phyloP scores from a whole-genome alignment of 2,329 filamentous ascomycete species.

The Curvularia hawaiiensis region DNA sequence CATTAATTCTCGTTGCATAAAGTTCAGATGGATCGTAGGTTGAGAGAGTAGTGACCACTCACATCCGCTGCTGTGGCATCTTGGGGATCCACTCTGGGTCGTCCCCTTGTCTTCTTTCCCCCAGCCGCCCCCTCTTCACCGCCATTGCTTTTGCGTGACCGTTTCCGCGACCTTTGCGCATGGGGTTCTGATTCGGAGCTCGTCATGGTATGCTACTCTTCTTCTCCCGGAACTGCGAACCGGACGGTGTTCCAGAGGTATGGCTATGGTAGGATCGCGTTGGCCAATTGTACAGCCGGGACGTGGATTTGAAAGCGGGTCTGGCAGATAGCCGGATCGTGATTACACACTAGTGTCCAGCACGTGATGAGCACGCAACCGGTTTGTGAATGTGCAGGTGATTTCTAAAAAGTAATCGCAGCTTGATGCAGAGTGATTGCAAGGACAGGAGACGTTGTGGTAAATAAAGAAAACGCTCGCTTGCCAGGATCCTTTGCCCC shows the following conservation, averaged over 20 bases:
- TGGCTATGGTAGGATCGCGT: slow-evolving; percentile 1
- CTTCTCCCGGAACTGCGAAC: neutral
- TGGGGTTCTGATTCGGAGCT: slow-evolving; percentile 41
- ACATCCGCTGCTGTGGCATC: slow-evolving; percentile 81
- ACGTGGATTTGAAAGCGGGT: neutral
- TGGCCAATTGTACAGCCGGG: slow-evolving; percentile 5
- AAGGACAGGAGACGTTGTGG: neutral
- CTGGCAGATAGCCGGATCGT: neutral
- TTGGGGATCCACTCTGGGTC: slow-evolving; percentile 75
- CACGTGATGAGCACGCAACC: neutral
- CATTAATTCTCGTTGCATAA: neutral
- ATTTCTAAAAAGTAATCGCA: neutral
- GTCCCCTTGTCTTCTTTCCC: slow-evolving; percentile 66
- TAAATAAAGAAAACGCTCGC: slow-evolving; percentile 1
- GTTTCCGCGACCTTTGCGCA: slow-evolving; percentile 37
- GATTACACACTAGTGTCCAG: neutral
- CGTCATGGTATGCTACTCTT: slow-evolving; percentile 27
- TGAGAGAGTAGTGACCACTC: slow-evolving; percentile 49
- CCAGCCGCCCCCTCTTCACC: slow-evolving; percentile 31
- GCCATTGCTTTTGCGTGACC: slow-evolving; percentile 35
- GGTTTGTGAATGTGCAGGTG: neutral
- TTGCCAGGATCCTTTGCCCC: neutral
- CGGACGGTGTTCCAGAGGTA: neutral
- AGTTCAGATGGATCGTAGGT: neutral
- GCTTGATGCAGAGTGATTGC: neutral